A percentile compares a stretch with the other conserved stretches of the same genome.
Conservation (phyloP, 371 early-diverging fungal species). For the Circinella umbellata region DNA sequence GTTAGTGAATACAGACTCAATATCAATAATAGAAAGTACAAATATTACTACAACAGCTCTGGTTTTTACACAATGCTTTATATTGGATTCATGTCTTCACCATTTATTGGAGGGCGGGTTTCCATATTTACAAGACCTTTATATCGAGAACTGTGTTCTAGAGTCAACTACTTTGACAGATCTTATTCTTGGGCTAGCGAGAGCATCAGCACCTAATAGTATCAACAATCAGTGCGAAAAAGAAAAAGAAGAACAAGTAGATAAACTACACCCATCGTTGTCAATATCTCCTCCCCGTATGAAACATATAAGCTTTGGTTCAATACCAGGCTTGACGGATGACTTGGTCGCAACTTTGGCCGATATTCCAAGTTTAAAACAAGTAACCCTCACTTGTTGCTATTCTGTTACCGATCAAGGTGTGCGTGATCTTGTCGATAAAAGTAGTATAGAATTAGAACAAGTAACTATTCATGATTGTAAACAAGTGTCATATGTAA, state of each 20-base stretch:
- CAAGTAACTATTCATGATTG: neutral
- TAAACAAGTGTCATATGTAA: neutral
- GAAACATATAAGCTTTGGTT: neutral
- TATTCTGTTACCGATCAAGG: neutral
- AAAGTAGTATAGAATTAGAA: neutral
- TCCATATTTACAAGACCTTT: neutral
- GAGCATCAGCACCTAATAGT: neutral
- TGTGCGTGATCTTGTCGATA: neutral
- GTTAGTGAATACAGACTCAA: no score
- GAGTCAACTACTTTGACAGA: neutral
- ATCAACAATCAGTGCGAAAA: neutral
- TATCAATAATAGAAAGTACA: neutral
- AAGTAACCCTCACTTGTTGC: neutral
- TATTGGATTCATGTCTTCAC: neutral
- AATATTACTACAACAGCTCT: neutral
- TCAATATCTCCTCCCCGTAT: neutral
- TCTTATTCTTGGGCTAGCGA: neutral
- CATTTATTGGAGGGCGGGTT: neutral
- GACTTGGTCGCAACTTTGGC: neutral
- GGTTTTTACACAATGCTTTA: neutral
- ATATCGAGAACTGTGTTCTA: neutral
- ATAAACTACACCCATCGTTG: neutral
- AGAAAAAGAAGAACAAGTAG: neutral
- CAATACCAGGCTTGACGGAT: constrained; percentile 1
- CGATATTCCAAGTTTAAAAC: neutral